phyloP scores from a whole-genome alignment of 495 filamentous ascomycete genomes.

The Neurospora intermedia region DNA sequence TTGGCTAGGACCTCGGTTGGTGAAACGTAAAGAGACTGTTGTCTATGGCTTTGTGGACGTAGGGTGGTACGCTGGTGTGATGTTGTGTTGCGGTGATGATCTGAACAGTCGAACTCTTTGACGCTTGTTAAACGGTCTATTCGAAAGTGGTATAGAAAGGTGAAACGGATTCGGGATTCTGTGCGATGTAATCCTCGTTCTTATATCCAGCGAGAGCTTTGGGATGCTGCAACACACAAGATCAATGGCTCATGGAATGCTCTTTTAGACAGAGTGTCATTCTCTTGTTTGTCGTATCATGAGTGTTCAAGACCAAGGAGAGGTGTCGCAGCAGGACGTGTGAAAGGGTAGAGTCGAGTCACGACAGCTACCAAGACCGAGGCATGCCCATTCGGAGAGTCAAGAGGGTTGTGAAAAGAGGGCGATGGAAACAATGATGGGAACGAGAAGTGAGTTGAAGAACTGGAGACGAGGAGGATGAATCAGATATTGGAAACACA shows the following conservation, averaged over 20 bases:
- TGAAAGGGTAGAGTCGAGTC: not conserved
- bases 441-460: not conserved
- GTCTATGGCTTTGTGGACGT: not conserved
- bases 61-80: not conserved
- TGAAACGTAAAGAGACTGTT: not conserved
- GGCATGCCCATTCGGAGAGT: not conserved
- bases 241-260: not conserved
- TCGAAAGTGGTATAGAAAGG: not conserved
- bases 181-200: not conserved
- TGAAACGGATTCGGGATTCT: not conserved
- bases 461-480: not conserved
- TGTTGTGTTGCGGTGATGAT: not conserved
- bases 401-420: not conserved
- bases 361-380: not conserved
- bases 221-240: not conserved
- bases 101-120: not conserved
- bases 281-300: not conserved
- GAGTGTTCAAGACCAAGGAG: not conserved
- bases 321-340: not conserved
- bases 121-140: not conserved
- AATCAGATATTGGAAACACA: not conserved
- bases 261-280: not conserved
- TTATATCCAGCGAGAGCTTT: not conserved
- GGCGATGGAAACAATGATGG: not conserved
- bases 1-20: not conserved